Conservation (phyloP, 768 basidiomycete species). For the Leccinum rimulosum region DNA sequence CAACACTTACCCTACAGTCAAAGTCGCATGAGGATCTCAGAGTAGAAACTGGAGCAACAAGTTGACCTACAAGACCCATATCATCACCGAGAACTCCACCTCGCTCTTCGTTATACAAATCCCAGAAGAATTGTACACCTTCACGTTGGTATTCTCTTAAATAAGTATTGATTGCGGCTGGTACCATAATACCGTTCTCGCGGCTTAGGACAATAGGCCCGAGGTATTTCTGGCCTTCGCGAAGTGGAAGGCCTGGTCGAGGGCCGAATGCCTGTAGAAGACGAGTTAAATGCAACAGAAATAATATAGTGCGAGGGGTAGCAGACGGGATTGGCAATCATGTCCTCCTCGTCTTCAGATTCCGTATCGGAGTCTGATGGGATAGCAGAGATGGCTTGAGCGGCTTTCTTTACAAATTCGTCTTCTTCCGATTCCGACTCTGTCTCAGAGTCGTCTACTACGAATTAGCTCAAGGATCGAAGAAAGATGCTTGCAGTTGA, state of each 20-base stretch:
- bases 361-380: constrained; percentile 41
- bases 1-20: constrained; percentile 26
- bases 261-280: constrained; percentile 38
- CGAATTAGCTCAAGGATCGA: not conserved
- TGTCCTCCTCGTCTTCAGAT: constrained; percentile 39
- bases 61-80: constrained; percentile 73
- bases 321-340: constrained; percentile 32
- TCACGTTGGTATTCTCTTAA: constrained; percentile 91
- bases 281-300: constrained; percentile 1
- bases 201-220: constrained; percentile 53
- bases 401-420: constrained; percentile 6
- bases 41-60: not conserved
- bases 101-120: constrained; percentile 58
- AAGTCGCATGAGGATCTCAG: not conserved
- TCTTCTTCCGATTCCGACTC: constrained; percentile 44
- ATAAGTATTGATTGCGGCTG: constrained; percentile 75
- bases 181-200: constrained; percentile 48
- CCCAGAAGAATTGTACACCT: constrained; percentile 80
- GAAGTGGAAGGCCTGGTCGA: constrained; percentile 55
- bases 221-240: constrained; percentile 38
- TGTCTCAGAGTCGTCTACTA: constrained; percentile 41
- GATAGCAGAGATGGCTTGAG: constrained; percentile 3
- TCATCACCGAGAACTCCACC: constrained; percentile 94
- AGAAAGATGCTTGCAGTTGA: not conserved
- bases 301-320: not conserved